These are phyloP conservation scores for Zymoseptoria crescenta DNA, from an alignment of 2,329 filamentous ascomycete species.

Conservation along the genomic window DNA sequence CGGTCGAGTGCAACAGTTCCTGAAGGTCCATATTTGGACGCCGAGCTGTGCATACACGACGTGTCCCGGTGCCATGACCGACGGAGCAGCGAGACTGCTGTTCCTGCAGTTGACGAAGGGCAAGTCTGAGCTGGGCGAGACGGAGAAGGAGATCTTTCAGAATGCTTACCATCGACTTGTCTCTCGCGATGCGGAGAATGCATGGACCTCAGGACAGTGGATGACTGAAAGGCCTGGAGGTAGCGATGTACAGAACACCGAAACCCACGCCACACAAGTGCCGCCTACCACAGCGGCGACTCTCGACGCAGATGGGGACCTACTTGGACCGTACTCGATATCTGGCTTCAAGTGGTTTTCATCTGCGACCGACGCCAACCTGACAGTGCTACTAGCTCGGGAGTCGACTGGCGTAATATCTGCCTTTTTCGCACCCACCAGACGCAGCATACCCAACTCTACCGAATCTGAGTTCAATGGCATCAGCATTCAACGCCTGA, in stretches of 20 bases:
- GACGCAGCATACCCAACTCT: slow-evolving; percentile 35
- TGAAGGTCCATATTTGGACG: slow-evolving; percentile 52
- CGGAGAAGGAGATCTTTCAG: slow-evolving; percentile 15
- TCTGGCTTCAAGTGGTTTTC: slow-evolving; percentile 68
- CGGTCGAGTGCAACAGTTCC: slow-evolving; percentile 53
- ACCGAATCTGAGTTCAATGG: slow-evolving; percentile 45
- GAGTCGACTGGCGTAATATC: slow-evolving; percentile 38
- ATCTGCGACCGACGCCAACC: slow-evolving; percentile 56
- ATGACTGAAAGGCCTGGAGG: slow-evolving; percentile 67
- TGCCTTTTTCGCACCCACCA: slow-evolving; percentile 58
- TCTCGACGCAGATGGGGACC: slow-evolving; percentile 6
- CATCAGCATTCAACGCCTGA: slow-evolving; percentile 59
- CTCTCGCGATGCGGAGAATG: slow-evolving; percentile 43
- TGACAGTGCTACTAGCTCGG: slow-evolving; percentile 55
- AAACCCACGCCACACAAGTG: slow-evolving; percentile 42
- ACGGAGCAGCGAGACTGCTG: slow-evolving; percentile 49
- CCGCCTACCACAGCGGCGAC: neutral
- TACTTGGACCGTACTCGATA: slow-evolving; percentile 42
- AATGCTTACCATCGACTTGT: slow-evolving; percentile 43
- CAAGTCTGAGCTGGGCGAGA: slow-evolving; percentile 6
- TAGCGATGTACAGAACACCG: slow-evolving; percentile 60
- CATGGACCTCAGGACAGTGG: slow-evolving; percentile 71
- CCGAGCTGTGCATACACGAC: slow-evolving; percentile 53
- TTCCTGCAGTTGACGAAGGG: slow-evolving; percentile 28
- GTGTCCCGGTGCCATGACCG: slow-evolving; percentile 61